Evolutionary conservation across 192 early-diverging fungal species (phyloP).

Genomic region (Helicostylum pulchrum): DNA sequence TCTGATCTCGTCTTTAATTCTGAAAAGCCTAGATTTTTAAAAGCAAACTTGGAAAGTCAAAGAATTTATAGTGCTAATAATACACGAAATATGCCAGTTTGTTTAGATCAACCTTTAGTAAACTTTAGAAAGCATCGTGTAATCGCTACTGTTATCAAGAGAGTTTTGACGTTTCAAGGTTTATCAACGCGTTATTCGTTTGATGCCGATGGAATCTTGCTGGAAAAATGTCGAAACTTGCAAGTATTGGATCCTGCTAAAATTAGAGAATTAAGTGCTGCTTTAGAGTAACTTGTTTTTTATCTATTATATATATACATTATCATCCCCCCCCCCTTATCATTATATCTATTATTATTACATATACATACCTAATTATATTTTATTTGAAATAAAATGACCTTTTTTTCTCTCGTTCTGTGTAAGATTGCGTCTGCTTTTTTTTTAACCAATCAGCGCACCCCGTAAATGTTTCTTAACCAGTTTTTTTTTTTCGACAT

Average conservation of each 20-base stretch:
- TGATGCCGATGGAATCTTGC: constrained; percentile 34
- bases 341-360: too few relatives aligned
- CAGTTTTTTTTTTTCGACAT: too few relatives aligned
- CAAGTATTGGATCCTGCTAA: constrained; percentile 21
- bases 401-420: too few relatives aligned
- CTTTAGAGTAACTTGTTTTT: not conserved
- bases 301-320: not conserved
- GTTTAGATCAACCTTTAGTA: constrained; percentile 40
- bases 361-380: too few relatives aligned
- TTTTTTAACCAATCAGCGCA: too few relatives aligned
- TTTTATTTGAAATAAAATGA: too few relatives aligned
- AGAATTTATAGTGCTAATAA: constrained; percentile 13
- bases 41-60: constrained; percentile 1
- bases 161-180: constrained; percentile 52
- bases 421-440: too few relatives aligned
- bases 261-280: constrained; percentile 29
- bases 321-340: too few relatives aligned
- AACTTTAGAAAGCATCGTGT: constrained; percentile 59
- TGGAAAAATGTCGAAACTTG: constrained; percentile 31
- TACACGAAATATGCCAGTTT: not conserved
- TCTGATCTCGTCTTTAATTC: constrained; percentile 58
- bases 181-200: constrained; percentile 53
- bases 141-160: constrained; percentile 55
- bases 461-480: too few relatives aligned
- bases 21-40: constrained; percentile 43